Evolutionary conservation across 164 flowering plant genomes (phyloP), one percentile per base, ranked within the genome.

Genomic region (Dillenia turbinata): DNA sequence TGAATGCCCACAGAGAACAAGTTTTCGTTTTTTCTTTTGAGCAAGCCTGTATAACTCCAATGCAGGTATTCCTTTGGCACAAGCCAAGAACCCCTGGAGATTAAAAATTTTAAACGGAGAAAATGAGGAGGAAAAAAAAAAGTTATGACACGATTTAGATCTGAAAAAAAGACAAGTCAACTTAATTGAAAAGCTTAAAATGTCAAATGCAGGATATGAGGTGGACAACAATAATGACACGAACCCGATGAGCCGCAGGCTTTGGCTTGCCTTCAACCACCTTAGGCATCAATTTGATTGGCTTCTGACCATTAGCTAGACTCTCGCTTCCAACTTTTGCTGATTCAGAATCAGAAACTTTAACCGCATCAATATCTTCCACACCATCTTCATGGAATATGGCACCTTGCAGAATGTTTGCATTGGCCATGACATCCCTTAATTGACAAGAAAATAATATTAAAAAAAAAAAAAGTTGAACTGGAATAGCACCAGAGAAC

Each of bases 41-140:
- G 99, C 99, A 70, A 94, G 93, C 74, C 89, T 85, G 71, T 94
- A 94, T 74, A 94, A 71, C 78, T 94, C 99, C 74, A 91, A 72
- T 69, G 97, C 99, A 54, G 99, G 99, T 75, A 94, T 91, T 49
- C 99, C 99, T 81, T 94, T 94, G 43, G 99, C 99, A 68, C 97
- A 95, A 73, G 92, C 92, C 81, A 94, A 71, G 77, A 94, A 94
- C 13, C 99, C 97, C 99, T 94, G 56, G 33, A 60, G 49, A 65
- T 26, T 57, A 60, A 15, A 57, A 57, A 22, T 64, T 58, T 54
- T 12, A 33, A 58, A 44, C 8, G 7, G 12, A 49, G 57, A 16
- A 26, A 26, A 26, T 26, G 33, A 26, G 33, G 33, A 2, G 17
- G 33, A 52, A 59, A 45, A 56, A 59, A 56, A 64, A 43, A 19